Evolutionary conservation across 805 yeast species (phyloP).

Genomic region (Teunomyces funiuensis): DNA sequence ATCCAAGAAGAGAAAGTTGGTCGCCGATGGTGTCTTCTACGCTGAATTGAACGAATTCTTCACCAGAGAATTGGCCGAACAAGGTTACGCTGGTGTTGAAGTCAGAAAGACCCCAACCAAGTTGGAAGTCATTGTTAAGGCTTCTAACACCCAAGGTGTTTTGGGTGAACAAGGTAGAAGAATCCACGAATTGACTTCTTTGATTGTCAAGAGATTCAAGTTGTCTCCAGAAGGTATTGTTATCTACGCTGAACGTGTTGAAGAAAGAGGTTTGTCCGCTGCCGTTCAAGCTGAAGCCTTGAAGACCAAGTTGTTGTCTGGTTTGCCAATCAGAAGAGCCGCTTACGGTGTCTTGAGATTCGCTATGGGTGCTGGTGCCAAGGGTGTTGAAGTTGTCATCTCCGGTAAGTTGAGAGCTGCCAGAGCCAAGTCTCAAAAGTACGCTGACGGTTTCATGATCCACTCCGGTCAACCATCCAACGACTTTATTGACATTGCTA

Average conservation of each 20-base stretch:
- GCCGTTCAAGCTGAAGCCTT: constrained; percentile 99
- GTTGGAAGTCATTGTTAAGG: constrained; percentile 98
- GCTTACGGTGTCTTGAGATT: constrained; percentile 99
- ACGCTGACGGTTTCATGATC: constrained; percentile 99
- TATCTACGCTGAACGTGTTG: constrained; percentile 98
- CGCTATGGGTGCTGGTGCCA: constrained; percentile 99
- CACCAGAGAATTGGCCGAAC: constrained; percentile 99
- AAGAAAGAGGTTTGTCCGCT: constrained; percentile 99
- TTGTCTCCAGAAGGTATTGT: constrained; percentile 90
- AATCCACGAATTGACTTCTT: constrained; percentile 96
- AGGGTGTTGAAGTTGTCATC: constrained; percentile 99
- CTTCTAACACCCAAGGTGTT: constrained; percentile 97
- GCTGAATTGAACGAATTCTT: constrained; percentile 99
- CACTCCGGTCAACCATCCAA: constrained; percentile 99
- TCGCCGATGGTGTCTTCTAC: constrained; percentile 99
- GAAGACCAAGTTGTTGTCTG: constrained; percentile 95
- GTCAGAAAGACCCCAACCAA: constrained; percentile 97
- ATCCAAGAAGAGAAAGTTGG: constrained; percentile 98
- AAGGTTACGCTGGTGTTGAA: constrained; percentile 99
- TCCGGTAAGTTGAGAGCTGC: constrained; percentile 99
- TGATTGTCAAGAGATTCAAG: constrained; percentile 98
- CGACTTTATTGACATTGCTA: constrained; percentile 97
- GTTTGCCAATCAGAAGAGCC: constrained; percentile 99
- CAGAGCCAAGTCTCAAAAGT: constrained; percentile 99
- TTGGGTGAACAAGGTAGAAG: constrained; percentile 99